phyloP scores from a whole-genome alignment of 2,329 filamentous ascomycete species.

The Epicoccum sorghinum region DNA sequence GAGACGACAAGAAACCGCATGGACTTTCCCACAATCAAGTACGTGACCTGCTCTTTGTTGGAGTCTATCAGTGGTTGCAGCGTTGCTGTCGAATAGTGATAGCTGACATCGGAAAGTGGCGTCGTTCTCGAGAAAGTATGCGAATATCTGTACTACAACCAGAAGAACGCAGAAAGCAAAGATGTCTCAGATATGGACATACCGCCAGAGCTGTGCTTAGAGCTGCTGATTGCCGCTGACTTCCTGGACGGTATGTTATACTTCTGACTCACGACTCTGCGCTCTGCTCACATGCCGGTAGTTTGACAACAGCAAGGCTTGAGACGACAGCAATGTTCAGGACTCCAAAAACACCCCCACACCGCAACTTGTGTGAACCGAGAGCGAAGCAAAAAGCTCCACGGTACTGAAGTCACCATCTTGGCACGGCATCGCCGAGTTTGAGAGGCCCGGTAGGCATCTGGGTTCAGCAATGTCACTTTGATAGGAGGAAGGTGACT shows the following conservation, averaged over 20 bases:
- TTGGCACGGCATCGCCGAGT: too few species aligned
- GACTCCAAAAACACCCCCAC: too few species aligned
- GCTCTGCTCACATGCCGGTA: too few species aligned
- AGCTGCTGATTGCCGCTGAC: constrained; percentile 78
- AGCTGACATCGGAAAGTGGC: constrained; percentile 58
- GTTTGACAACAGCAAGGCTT: too few species aligned
- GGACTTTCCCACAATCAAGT: constrained; percentile 76
- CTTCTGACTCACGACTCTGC: too few species aligned
- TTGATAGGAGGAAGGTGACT: too few species aligned
- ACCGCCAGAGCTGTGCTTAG: constrained; percentile 77
- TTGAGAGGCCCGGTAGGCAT: too few species aligned
- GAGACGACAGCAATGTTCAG: too few species aligned
- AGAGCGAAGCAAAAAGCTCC: too few species aligned
- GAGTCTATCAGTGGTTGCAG: background rate
- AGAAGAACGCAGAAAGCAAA: constrained; percentile 71
- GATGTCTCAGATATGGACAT: constrained; percentile 83
- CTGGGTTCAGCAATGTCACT: too few species aligned
- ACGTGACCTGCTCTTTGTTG: constrained; percentile 28
- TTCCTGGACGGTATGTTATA: constrained; percentile 60
- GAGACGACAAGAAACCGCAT: constrained; percentile 71
- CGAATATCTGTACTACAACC: constrained; percentile 84
- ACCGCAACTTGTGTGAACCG: too few species aligned
- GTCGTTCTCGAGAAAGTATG: constrained; percentile 79
- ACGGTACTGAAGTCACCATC: too few species aligned
- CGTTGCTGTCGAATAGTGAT: background rate